phyloP scores from a whole-genome alignment of 1,284 basidiomycete species.

The Ganoderma leucocontextum region DNA sequence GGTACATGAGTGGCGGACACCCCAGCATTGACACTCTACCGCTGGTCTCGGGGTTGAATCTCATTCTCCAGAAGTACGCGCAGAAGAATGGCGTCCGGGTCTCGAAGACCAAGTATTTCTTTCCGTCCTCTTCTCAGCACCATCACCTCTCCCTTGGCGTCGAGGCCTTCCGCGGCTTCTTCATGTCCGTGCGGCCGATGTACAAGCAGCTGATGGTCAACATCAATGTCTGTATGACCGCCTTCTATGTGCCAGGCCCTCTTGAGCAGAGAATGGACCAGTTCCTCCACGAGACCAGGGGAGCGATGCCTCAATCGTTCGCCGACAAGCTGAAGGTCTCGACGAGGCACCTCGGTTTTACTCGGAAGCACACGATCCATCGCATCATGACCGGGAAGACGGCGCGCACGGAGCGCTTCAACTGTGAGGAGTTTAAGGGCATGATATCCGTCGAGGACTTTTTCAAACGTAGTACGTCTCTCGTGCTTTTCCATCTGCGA shows the following conservation, averaged over 20 bases:
- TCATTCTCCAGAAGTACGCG: slow-evolving; percentile 68
- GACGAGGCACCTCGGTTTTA: slow-evolving; percentile 64
- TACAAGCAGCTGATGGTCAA: slow-evolving; percentile 77
- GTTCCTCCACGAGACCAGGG: slow-evolving; percentile 53
- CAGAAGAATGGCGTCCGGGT: slow-evolving; percentile 61
- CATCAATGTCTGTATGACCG: slow-evolving; percentile 77
- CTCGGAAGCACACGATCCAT: slow-evolving; percentile 56
- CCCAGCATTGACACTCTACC: slow-evolving; percentile 59
- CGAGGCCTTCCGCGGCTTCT: slow-evolving; percentile 72
- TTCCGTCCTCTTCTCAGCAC: slow-evolving; percentile 43
- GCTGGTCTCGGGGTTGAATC: slow-evolving; percentile 68
- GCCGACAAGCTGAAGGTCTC: slow-evolving; percentile 63
- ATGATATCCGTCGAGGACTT: slow-evolving; percentile 66
- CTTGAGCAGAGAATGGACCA: slow-evolving; percentile 61
- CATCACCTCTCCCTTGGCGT: slow-evolving; percentile 54
- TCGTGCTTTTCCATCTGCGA: not conserved
- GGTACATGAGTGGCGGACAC: slow-evolving; percentile 59
- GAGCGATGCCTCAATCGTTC: slow-evolving; percentile 58
- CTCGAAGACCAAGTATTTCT: slow-evolving; percentile 72
- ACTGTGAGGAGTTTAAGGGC: slow-evolving; percentile 59
- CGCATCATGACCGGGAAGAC: slow-evolving; percentile 51
- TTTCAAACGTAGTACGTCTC: slow-evolving; percentile 62
- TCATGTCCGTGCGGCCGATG: slow-evolving; percentile 68
- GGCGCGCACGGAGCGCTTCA: slow-evolving; percentile 57
- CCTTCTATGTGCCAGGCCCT: slow-evolving; percentile 71